phyloP scores from a whole-genome alignment of 345 rosid genomes.

The Euphorbia lathyris region DNA sequence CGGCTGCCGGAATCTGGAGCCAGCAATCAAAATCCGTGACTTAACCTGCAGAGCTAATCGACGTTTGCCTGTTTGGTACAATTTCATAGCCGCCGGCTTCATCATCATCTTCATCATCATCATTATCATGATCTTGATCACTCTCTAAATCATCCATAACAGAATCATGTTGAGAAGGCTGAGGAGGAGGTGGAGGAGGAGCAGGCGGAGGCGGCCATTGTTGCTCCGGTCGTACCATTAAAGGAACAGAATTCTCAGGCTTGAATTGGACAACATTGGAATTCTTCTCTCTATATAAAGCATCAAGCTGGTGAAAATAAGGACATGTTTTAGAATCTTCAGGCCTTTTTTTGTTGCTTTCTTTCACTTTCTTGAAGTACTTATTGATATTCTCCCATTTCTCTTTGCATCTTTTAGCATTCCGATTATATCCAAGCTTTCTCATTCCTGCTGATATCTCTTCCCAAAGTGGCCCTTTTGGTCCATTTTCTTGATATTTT shows the following conservation, averaged over 20 bases:
- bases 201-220: conserved; percentile 58
- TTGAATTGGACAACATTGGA: conserved; percentile 23
- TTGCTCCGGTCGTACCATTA: conserved; percentile 65
- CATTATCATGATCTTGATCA: conserved; percentile 38
- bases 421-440: conserved; percentile 60
- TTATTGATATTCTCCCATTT: conserved; percentile 86
- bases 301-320: conserved; percentile 68
- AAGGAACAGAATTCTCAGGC: conserved; percentile 46
- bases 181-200: neutral
- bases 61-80: conserved; percentile 48
- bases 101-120: conserved; percentile 35
- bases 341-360: conserved; percentile 68
- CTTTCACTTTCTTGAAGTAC: conserved; percentile 78
- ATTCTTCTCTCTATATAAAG: conserved; percentile 54
- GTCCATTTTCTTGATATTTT: conserved; percentile 59
- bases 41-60: conserved; percentile 18
- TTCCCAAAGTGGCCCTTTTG: conserved; percentile 77
- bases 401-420: conserved; percentile 73
- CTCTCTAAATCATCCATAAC: conserved; percentile 36
- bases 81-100: conserved; percentile 55
- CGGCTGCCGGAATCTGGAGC: conserved; percentile 18
- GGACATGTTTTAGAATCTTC: conserved; percentile 82
- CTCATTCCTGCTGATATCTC: conserved; percentile 64
- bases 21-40: neutral
- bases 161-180: conserved; percentile 7